Percentiles rank a stretch among this genome's conserved stretches.
phyloP scores from a whole-genome alignment of 2,329 filamentous ascomycete genomes.

The Diaporthe ilicicola region DNA sequence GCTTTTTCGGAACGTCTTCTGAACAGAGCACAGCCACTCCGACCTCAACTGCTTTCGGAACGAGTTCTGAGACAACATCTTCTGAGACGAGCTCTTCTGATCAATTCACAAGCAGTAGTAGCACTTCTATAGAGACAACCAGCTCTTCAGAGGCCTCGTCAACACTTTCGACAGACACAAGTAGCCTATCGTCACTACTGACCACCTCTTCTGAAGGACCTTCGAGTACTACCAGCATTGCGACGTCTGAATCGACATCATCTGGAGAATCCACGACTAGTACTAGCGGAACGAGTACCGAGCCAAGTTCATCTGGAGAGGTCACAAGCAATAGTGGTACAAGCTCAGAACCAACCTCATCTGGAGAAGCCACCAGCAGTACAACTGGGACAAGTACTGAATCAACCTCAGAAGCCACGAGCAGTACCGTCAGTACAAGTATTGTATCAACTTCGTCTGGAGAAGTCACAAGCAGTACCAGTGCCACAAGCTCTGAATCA shows the following conservation, averaged over 20 bases:
- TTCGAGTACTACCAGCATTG: neutral
- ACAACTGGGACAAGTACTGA: neutral
- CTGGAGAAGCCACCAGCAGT: neutral
- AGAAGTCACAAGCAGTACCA: neutral
- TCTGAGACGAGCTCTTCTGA: neutral
- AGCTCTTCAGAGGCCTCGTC: neutral
- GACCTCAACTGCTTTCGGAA: neutral
- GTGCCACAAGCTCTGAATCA: neutral
- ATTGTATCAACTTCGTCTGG: neutral
- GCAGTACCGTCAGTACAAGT: neutral
- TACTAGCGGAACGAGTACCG: neutral
- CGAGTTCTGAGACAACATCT: neutral
- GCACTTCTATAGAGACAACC: neutral
- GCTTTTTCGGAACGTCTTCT: neutral
- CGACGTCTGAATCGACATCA: neutral
- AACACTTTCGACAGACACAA: neutral
- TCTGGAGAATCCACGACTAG: neutral
- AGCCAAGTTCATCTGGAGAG: neutral
- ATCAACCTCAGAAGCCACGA: neutral
- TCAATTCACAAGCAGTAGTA: neutral
- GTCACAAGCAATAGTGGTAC: neutral
- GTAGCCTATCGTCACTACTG: neutral
- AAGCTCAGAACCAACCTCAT: neutral
- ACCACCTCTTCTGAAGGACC: neutral
- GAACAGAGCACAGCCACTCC: neutral